Conservation (phyloP, 257 asterid genomes). For the Solanum chmielewskii region DNA sequence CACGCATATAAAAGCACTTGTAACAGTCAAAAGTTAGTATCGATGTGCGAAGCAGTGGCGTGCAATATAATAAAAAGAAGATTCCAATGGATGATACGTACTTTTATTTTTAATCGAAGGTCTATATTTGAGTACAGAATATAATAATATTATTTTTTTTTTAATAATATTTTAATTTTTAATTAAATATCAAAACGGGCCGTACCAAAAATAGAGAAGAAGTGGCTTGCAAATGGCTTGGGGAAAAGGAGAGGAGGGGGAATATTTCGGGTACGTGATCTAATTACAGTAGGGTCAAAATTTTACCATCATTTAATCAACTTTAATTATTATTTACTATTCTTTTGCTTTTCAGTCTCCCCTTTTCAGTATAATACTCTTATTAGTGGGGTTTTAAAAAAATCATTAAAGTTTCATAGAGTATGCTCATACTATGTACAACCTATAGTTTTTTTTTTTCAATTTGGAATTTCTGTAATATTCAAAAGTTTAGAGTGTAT, state of each 20-base stretch:
- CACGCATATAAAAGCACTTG: not conserved
- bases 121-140: fast-evolving
- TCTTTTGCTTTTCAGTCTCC: not conserved
- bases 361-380: not conserved
- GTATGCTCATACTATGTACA: not conserved
- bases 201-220: not conserved
- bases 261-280: conserved; percentile 25
- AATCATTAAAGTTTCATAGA: not conserved
- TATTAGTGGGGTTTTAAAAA: not conserved
- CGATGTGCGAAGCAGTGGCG: conserved; percentile 5
- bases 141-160: fast-evolving
- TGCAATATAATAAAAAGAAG: not conserved
- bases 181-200: fast-evolving
- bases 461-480: not conserved
- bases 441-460: not conserved
- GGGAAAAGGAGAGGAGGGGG: conserved; percentile 25
- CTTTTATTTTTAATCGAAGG: not conserved
- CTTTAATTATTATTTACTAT: not conserved
- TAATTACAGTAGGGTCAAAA: conserved; percentile 33
- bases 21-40: not conserved
- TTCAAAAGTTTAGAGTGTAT: not conserved
- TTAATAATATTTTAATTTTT: fast-evolving
- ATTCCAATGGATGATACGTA: not conserved
- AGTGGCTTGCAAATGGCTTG: conserved; percentile 31
- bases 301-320: not conserved